A percentile compares a stretch with the other conserved stretches of the same genome.
Evolutionary conservation across 2,329 filamentous ascomycete species (phyloP).

Genomic region (Cadophora gregata): DNA sequence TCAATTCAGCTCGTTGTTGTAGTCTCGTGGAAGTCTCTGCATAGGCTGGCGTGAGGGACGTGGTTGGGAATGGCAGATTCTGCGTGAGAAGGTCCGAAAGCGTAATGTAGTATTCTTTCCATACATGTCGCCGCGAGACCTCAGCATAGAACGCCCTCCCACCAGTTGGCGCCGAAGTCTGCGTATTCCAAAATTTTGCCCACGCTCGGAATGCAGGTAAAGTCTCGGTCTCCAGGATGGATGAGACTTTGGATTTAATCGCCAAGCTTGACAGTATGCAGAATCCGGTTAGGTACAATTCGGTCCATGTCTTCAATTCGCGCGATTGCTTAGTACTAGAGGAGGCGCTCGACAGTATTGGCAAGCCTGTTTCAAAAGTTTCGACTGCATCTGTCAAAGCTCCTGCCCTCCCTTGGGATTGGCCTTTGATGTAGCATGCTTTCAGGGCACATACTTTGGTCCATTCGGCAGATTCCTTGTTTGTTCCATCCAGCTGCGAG

Average conservation of each 20-base stretch:
- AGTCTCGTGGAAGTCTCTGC: slow-evolving; percentile 60
- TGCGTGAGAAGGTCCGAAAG: slow-evolving; percentile 78
- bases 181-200: slow-evolving; percentile 69
- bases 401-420: slow-evolving; percentile 57
- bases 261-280: slow-evolving; percentile 72
- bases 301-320: slow-evolving; percentile 79
- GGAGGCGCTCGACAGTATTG: slow-evolving; percentile 63
- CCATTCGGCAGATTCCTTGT: slow-evolving; percentile 69
- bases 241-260: slow-evolving; percentile 56
- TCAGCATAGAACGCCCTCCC: slow-evolving; percentile 64
- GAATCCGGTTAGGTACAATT: slow-evolving; percentile 76
- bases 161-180: slow-evolving; percentile 53
- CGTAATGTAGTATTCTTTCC: slow-evolving; percentile 83
- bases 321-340: slow-evolving; percentile 58
- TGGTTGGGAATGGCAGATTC: slow-evolving; percentile 64
- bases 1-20: slow-evolving; percentile 77
- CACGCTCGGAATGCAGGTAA: slow-evolving; percentile 68
- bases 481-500: slow-evolving; percentile 57
- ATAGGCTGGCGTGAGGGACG: slow-evolving; percentile 46
- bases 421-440: slow-evolving; percentile 77
- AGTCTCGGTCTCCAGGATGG: slow-evolving; percentile 58
- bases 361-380: slow-evolving; percentile 69
- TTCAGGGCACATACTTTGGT: slow-evolving; percentile 83
- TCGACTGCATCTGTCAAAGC: slow-evolving; percentile 64
- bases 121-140: slow-evolving; percentile 71